Evolutionary conservation across 2,329 filamentous ascomycete genomes (phyloP), one percentile per base, ranked within the genome.

Genomic region (Aspergillus amoenus): DNA sequence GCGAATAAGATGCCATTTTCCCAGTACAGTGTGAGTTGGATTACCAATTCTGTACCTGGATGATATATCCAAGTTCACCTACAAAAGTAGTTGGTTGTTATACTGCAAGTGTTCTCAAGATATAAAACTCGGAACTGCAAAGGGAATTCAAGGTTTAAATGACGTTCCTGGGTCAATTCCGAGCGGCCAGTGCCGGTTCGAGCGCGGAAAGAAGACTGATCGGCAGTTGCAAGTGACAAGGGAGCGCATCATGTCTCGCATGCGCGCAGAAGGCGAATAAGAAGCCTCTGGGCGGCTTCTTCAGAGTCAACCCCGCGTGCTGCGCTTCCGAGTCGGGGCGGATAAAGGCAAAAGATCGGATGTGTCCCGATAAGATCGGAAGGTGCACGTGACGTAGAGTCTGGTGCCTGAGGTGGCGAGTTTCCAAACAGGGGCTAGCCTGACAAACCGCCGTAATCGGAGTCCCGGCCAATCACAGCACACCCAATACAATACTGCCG

Each of bases 1-100:
- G 70, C 18, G 72, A 75, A 55, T 75, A 75, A 17, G 52, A 42
- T 15, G 46, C 47, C 48, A 60, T 55, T 27, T n/a, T 24, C 9
- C 34, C 21, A 24, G 15, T 40, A 8, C 12, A 50, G 15, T n/a
- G 21, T 22, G 15, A 4, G 15, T 7, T n/a, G 5, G 4, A n/a
- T 6, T 37, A 13, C 6, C 15, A 13, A n/a, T 5, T 37, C 1
- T 13, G 15, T 4, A 37, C 12, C 34, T 37, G 15, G 12, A 13
- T 2, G 4, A n/a, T n/a, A 37, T 13, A 37, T n/a, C 13, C 12
- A 37, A 37, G 2, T 37, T 37, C 34, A 15, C 4, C 9, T 30
- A n/a, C 34, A 15, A 6, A 5, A 13, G 34, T 5, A n/a, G 34
- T 37, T n/a, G 34, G 15, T 3, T 4, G 34, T 13, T 37, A 37